Conservation (phyloP, 176 grass and related monocot species). For the Oropetium thomaeum region DNA sequence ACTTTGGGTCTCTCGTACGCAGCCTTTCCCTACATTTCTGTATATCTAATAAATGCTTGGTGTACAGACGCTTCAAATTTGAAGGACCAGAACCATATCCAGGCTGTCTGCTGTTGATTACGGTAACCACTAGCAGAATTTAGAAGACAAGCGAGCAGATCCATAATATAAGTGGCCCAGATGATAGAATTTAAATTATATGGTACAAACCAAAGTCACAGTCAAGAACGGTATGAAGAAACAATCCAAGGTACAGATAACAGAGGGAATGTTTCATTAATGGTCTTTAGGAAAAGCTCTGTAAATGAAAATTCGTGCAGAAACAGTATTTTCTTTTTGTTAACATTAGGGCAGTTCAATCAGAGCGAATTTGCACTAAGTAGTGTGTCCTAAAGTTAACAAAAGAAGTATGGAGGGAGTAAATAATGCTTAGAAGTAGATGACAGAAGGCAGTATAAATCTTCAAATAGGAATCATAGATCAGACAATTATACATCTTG, state of each 20-base stretch:
- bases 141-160: constrained; percentile 5
- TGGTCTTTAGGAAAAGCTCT: neutral
- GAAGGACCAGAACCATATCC: neutral
- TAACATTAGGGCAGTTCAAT: too few species aligned
- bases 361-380: too few species aligned
- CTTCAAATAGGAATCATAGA: neutral
- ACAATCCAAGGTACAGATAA: neutral
- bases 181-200: neutral
- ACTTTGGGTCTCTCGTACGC: too few species aligned
- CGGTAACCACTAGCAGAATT: neutral
- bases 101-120: neutral
- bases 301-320: neutral
- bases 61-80: constrained; percentile 3
- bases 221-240: neutral
- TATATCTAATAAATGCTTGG: neutral
- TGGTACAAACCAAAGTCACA: neutral
- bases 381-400: too few species aligned
- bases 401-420: too few species aligned
- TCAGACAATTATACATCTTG: constrained; percentile 21
- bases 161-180: neutral
- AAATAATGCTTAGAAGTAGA: constrained; percentile 3
- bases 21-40: too few species aligned
- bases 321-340: too few species aligned
- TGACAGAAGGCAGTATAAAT: neutral
- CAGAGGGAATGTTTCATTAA: neutral